phyloP scores from a whole-genome alignment of 805 yeast species.

The Nakazawaea wickerhamii region DNA sequence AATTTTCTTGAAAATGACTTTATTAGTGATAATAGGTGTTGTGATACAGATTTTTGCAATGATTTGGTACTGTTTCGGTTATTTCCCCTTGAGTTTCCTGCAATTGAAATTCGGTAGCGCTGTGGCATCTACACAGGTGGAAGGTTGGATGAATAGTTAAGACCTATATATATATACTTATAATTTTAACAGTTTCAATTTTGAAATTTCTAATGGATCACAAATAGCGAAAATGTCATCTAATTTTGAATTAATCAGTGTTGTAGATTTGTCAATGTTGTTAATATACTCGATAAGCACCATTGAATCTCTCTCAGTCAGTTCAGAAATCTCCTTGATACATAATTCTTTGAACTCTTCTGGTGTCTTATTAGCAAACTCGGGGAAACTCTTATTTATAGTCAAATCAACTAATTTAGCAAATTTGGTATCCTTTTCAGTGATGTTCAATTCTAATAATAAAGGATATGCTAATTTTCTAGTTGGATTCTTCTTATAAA shows the following conservation, averaged over 20 bases:
- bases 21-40: constrained; percentile 68
- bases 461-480: constrained; percentile 8
- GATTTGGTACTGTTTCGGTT: constrained; percentile 75
- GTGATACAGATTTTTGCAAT: constrained; percentile 72
- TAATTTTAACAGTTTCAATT: constrained; percentile 4
- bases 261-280: background rate
- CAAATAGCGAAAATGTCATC: background rate
- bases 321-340: constrained; percentile 1
- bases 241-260: constrained; percentile 4
- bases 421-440: constrained; percentile 8
- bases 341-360: constrained; percentile 8
- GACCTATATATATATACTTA: background rate
- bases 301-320: constrained; percentile 1
- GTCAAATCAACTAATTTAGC: constrained; percentile 11
- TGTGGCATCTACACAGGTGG: constrained; percentile 33
- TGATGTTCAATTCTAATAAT: constrained; percentile 8
- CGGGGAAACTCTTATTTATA: constrained; percentile 8
- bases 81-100: constrained; percentile 88
- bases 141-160: constrained; percentile 22
- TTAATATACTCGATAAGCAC: constrained; percentile 8
- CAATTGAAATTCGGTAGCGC: constrained; percentile 54
- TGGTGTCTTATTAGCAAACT: background rate
- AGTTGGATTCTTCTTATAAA: constrained; percentile 15
- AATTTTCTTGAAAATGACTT: constrained; percentile 53
- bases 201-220: constrained; percentile 8